These are phyloP conservation scores for Solanum neorickii DNA, from an alignment of 257 asterid species.

Conservation along the genomic window DNA sequence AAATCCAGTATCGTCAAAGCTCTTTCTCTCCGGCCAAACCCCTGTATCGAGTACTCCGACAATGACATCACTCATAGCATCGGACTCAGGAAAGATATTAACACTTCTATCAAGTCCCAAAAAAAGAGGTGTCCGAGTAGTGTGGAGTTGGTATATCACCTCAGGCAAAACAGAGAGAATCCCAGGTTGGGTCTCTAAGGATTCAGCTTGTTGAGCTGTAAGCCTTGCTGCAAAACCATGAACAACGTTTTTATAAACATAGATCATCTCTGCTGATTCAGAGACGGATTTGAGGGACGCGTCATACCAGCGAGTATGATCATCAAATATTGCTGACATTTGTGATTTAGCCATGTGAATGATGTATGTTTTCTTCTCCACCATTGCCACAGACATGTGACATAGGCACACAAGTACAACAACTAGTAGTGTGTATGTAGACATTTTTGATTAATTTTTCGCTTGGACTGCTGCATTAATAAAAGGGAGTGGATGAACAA, in stretches of 20 bases:
- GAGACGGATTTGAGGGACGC: constrained; percentile 71
- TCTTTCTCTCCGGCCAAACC: constrained; percentile 89
- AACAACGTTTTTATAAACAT: constrained; percentile 48
- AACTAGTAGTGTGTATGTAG: neutral
- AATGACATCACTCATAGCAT: constrained; percentile 41
- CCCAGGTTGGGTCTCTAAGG: constrained; percentile 41
- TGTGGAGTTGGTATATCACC: constrained; percentile 60
- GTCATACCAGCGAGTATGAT: constrained; percentile 60
- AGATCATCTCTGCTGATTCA: constrained; percentile 54
- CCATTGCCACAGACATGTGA: constrained; percentile 7
- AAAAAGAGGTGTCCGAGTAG: constrained; percentile 78
- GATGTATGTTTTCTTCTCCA: constrained; percentile 43
- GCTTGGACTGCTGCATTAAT: neutral
- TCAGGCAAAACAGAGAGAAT: constrained; percentile 59
- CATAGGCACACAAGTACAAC: constrained; percentile 9
- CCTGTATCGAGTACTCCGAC: constrained; percentile 85
- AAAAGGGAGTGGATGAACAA: neutral
- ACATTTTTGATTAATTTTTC: neutral
- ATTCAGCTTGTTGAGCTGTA: constrained; percentile 39
- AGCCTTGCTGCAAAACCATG: constrained; percentile 71
- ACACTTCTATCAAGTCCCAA: constrained; percentile 58
- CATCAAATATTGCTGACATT: constrained; percentile 55
- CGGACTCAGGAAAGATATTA: constrained; percentile 49
- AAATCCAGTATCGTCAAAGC: constrained; percentile 60
- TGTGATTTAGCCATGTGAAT: constrained; percentile 69